These are phyloP conservation scores for Ligustrum vulgare DNA, from an alignment of 257 asterid genomes.

Conservation along the genomic window DNA sequence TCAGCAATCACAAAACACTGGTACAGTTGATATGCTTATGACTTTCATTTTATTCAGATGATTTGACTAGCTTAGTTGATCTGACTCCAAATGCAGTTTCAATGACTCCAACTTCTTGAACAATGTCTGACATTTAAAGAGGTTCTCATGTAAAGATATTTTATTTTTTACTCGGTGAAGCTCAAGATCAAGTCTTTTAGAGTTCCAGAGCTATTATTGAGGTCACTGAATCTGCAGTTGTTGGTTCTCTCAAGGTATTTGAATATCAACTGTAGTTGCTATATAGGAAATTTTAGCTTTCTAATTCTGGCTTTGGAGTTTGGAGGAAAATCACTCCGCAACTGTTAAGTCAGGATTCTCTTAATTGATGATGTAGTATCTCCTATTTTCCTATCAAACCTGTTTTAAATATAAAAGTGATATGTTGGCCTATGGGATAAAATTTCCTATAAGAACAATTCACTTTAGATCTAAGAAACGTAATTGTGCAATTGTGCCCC, in stretches of 20 bases:
- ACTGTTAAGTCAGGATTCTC: not conserved
- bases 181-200: constrained; percentile 87
- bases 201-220: constrained; percentile 88
- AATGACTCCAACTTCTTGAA: constrained; percentile 38
- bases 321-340: not conserved
- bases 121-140: constrained; percentile 13
- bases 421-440: not conserved
- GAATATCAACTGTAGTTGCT: not conserved
- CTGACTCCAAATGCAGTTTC: constrained; percentile 40
- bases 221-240: constrained; percentile 90
- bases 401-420: not conserved
- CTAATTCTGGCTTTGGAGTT: not conserved
- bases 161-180: constrained; percentile 62
- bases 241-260: constrained; percentile 87
- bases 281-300: not conserved
- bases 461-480: not conserved
- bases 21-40: not conserved
- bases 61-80: constrained; percentile 17
- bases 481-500: not conserved
- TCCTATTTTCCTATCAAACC: not conserved
- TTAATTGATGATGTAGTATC: not conserved
- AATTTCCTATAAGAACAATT: not conserved
- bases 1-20: constrained; percentile 4
- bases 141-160: constrained; percentile 30
- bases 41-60: constrained; percentile 3